Evolutionary conservation across 805 yeast species (phyloP), one percentile per base, ranked within the genome.

Genomic region (Monosporozyma yasuniensis): DNA sequence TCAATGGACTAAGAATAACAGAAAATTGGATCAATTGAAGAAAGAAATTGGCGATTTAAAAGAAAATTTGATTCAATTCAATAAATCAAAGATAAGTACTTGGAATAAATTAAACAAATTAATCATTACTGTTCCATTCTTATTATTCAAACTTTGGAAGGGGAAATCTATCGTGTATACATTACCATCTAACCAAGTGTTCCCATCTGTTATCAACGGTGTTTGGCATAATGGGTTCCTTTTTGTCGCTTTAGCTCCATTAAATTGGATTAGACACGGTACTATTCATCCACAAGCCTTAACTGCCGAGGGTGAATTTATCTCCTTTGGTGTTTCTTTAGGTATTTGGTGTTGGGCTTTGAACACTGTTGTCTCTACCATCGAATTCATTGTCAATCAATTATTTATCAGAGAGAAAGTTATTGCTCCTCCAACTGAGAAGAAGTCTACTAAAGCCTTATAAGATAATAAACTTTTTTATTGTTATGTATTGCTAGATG

Each of bases 1-100:
- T 27, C 83, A 79, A 60, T 93, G 98, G 98, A 95, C 97, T 1
- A 88, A 88, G 64, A 73, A 90, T 54, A 90, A 88, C 60, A 77
- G 99, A 46, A 77, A 75, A 57, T 69, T 75, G 51, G 89, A 83
- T 55, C 74, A 76, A 52, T 60, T 86, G 46, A 72, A 74, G 42
- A 71, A 66, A 14, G 80, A 84, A 52, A 69, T 84, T 42, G 75
- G 72, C 16, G 50, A 57, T 8, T 56, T 78, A 44, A 75, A 72
- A 47, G 62, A 66, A 41, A 58, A 65, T 10, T 60, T 83, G 12
- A 42, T 45, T 23, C 48, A 52, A 39, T 37, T 50, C 19, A 50
- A 57, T 38, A 39, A 44, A 14, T 7, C 50, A 23, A 43, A 44
- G 18, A 25, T 28, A 19, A 28, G 23, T 38, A 18, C 25, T 3